These are phyloP conservation scores for Saksenaea vasiformis DNA, from an alignment of 371 early-diverging fungal genomes.

Conservation along the genomic window DNA sequence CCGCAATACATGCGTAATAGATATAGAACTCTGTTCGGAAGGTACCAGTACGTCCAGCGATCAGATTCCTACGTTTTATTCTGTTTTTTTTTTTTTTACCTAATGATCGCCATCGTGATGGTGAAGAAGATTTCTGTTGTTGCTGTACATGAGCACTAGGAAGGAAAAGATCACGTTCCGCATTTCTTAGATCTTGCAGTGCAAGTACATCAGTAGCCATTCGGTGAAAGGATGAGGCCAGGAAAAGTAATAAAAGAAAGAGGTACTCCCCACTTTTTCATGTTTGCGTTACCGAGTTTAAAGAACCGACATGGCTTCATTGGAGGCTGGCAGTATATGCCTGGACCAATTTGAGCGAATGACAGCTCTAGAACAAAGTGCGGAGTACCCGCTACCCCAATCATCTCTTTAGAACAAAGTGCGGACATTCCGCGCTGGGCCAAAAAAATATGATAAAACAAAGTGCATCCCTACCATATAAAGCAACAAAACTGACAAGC, in stretches of 20 bases:
- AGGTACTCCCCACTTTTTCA: neutral
- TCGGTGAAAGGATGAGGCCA: neutral
- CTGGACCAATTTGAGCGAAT: too few relatives aligned
- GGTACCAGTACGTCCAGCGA: neutral
- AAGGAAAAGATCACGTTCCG: neutral
- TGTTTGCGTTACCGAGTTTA: neutral
- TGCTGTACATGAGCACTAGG: neutral
- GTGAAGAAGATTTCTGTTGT: slow-evolving; percentile 1
- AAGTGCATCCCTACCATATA: too few relatives aligned
- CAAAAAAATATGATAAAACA: too few relatives aligned
- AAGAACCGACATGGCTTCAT: neutral
- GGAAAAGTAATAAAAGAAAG: too few relatives aligned
- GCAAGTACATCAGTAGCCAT: neutral
- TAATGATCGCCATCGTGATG: slow-evolving; percentile 41
- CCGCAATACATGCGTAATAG: slow-evolving; percentile 65
- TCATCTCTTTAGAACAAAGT: too few relatives aligned
- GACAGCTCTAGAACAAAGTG: too few relatives aligned
- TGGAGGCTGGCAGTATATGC: too few relatives aligned
- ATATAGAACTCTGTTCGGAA: slow-evolving; percentile 64
- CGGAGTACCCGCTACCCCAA: too few relatives aligned
- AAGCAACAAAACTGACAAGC: too few relatives aligned
- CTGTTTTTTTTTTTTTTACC: slow-evolving; percentile 12
- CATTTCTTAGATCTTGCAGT: neutral
- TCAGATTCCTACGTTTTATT: neutral
- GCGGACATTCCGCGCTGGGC: too few relatives aligned